Percentiles rank a stretch among this genome's conserved stretches.
Evolutionary conservation across 441 rosid species (phyloP).

Genomic region (Raphanus hybrid): DNA sequence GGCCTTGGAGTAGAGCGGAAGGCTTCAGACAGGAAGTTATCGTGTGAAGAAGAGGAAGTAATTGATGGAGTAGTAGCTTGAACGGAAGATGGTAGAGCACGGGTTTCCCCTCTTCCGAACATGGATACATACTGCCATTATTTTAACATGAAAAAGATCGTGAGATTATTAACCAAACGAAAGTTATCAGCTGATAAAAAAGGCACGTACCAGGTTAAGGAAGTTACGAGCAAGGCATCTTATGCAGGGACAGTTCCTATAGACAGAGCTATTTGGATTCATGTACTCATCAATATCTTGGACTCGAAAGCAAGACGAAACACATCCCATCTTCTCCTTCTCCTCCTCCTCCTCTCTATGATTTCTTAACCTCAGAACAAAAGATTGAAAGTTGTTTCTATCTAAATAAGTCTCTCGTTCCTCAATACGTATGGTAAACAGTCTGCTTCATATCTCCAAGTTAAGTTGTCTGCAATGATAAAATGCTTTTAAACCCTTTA

Average conservation of each 20-base stretch:
- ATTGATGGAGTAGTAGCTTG: constrained; percentile 73
- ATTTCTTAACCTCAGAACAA: constrained; percentile 8
- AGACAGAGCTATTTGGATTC: constrained; percentile 72
- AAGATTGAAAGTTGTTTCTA: constrained; percentile 15
- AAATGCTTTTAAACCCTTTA: neutral
- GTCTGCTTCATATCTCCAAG: constrained; percentile 20
- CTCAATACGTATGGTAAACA: neutral
- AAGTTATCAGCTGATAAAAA: too few relatives aligned
- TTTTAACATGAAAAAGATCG: constrained; percentile 7
- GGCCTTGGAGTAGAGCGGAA: constrained; percentile 94
- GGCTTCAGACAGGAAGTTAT: constrained; percentile 85
- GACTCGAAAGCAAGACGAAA: constrained; percentile 77
- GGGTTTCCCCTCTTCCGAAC: constrained; percentile 65
- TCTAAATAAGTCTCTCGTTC: constrained; percentile 11
- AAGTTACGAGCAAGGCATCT: constrained; percentile 78
- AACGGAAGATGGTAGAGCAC: constrained; percentile 58
- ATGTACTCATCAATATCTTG: constrained; percentile 78
- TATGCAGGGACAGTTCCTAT: constrained; percentile 86
- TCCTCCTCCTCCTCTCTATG: neutral
- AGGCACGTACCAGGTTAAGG: constrained; percentile 59
- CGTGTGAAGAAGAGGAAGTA: constrained; percentile 68
- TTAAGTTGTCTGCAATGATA: constrained; percentile 17
- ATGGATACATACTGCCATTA: constrained; percentile 62
- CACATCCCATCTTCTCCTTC: constrained; percentile 44
- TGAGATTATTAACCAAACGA: too few relatives aligned